A percentile compares a stretch with the other conserved stretches of the same genome.
phyloP scores from a whole-genome alignment of 2,329 filamentous ascomycete species.

The Xylaria sp. region DNA sequence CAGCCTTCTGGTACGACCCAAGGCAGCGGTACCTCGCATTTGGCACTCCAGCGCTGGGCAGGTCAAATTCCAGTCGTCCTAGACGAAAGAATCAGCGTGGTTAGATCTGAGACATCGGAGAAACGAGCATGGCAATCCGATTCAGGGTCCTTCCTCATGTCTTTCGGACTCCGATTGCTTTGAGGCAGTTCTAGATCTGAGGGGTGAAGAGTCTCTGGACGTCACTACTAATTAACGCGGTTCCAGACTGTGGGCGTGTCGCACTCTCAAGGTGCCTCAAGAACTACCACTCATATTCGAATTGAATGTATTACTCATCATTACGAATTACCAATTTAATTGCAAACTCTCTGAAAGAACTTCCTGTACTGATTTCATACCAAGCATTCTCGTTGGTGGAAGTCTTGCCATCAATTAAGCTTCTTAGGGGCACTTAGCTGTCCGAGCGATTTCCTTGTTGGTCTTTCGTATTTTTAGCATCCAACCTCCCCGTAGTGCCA shows the following conservation, averaged over 20 bases:
- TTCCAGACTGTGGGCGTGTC: conserved; percentile 1
- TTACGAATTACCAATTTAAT: background rate
- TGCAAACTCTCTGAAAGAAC: background rate
- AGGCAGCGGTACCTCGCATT: conserved; percentile 24
- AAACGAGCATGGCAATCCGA: background rate
- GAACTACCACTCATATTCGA: background rate
- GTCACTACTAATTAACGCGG: conserved; percentile 8
- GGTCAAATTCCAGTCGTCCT: conserved; percentile 23
- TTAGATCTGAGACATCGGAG: background rate
- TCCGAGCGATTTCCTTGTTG: background rate
- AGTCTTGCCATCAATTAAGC: background rate
- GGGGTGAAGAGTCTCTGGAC: background rate
- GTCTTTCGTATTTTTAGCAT: background rate
- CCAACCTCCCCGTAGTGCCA: too few species aligned
- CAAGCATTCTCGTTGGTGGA: background rate
- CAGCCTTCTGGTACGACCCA: conserved; percentile 30
- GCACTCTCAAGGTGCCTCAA: background rate
- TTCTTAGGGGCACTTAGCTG: too few species aligned
- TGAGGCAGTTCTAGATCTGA: background rate
- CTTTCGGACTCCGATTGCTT: background rate
- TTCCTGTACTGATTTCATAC: background rate
- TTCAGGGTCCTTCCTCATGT: background rate
- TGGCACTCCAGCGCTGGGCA: conserved; percentile 16
- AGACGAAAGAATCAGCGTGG: background rate
- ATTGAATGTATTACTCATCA: background rate